Base-by-base conservation (phyloP, 2,329 filamentous ascomycete species). In the Mycocentrospora acerina region DNA sequence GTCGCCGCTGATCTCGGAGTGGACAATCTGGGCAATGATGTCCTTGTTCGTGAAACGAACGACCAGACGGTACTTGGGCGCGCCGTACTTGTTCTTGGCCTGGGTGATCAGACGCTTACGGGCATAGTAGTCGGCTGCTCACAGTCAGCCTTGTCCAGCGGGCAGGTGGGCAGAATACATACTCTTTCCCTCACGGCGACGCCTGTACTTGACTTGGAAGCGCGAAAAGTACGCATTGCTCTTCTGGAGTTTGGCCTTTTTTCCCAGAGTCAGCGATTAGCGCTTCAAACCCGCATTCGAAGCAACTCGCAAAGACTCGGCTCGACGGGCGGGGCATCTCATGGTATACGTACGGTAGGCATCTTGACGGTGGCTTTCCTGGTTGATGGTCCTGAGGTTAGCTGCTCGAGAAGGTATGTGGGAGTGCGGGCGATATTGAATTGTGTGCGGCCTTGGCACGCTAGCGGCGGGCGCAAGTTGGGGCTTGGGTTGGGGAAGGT, bases 31-130 rank as follows among this genome's bases (percentile, higher is more conserved):
- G 78, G 83, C 85, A 79, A 97, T 87, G 80, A 97, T 95, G 82
- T 98, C 91, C 77, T 90, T 89, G 86, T 97, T 95, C 82, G 89
- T 94, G 86, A 95, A 95, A 74, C 93, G 93, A 72, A 98, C 89
- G 60, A 98, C 93, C 70, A 98, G 86, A 71, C 93, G 88, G 86
- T 98, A 97, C 85, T 98, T 98, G 77, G 93, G 93, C 55, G 93
- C 87, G 79, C 95, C 95, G 87, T 97, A 98, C 87, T 98, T 98
- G 89, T 98, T 98, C 89, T 97, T 98, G 79, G 93, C 93, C 83
- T 98, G 93, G 80, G 89, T 90, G 82, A 97, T 93, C 76, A 98
- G 83, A 71, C 93, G 87, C 88, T 97, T 97, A 75, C 93, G 91
- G 72, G 93, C 93, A 76, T 96, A 97, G 89, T 98, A 98, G 75